Conservation (phyloP, 176 grass and related monocot species). For the Eleusine indica region DNA sequence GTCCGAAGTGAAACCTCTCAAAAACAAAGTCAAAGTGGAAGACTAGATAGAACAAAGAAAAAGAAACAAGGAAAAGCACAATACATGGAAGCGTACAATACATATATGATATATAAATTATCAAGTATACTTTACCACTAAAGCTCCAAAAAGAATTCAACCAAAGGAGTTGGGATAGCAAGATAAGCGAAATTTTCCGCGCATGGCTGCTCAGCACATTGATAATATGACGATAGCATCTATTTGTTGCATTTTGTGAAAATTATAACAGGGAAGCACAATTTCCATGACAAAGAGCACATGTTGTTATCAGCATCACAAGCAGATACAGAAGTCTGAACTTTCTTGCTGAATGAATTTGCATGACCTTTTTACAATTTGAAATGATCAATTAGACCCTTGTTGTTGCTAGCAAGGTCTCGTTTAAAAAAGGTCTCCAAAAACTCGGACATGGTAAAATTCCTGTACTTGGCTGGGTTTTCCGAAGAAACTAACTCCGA, state of each 20-base stretch:
- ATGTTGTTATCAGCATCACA: neutral
- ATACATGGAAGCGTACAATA: too few relatives aligned
- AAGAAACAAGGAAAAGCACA: too few relatives aligned
- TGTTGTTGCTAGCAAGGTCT: slow-evolving; percentile 50
- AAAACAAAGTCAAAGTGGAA: too few relatives aligned
- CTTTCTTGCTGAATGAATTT: neutral
- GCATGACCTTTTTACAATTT: slow-evolving; percentile 41
- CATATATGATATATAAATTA: too few relatives aligned
- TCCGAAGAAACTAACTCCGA: slow-evolving; percentile 52
- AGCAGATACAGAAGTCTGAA: neutral
- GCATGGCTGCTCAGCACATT: too few relatives aligned
- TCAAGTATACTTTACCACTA: too few relatives aligned
- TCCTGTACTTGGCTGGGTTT: slow-evolving; percentile 53
- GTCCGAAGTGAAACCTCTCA: too few relatives aligned
- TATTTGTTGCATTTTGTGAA: neutral
- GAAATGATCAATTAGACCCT: slow-evolving; percentile 65
- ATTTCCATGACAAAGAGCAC: neutral
- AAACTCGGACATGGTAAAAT: slow-evolving; percentile 70
- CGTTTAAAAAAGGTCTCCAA: slow-evolving; percentile 63
- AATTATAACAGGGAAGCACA: neutral
- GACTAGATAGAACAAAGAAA: too few relatives aligned
- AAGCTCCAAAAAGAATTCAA: too few relatives aligned
- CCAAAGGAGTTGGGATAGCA: too few relatives aligned
- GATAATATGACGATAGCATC: neutral
- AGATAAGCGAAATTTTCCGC: too few relatives aligned